Evolutionary conservation across 164 flowering plant species (phyloP), one percentile per base, ranked within the genome.

Genomic region (Saururus chinensis): DNA sequence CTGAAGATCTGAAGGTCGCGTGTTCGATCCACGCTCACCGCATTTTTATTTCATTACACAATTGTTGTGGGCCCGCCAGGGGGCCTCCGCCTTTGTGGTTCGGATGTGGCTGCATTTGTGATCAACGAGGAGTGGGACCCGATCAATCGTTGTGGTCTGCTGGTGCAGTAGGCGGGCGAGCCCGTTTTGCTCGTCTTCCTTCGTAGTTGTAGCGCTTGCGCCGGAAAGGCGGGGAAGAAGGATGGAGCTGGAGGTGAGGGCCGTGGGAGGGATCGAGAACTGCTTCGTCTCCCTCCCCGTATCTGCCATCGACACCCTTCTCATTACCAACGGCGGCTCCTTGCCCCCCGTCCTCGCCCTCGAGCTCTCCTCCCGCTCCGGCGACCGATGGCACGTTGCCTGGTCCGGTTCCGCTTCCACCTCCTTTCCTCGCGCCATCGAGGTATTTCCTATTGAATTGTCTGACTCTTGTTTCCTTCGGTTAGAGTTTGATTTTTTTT

Each of bases 1-100:
- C 88, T 84, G 88, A 84, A 87, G 89, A 87, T 84, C 83, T 84
- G 88, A 84, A 87, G 86, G 88, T 80, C 89, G 73, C 84, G 87
- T 86, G 87, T 84, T 84, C 89, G 87, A 86, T 86, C 92, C 89
- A 84, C 84, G 84, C 75, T 86, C 86, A 84, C 84, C 89, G 87
- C 89, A 84, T 41, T 41, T 2, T 41, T n/a, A n/a, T n/a, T n/a
- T n/a, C n/a, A n/a, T n/a, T n/a, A n/a, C n/a, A n/a, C n/a, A n/a
- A n/a, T n/a, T n/a, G n/a, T n/a, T n/a, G n/a, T n/a, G n/a, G n/a
- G n/a, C n/a, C n/a, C n/a, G n/a, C n/a, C n/a, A n/a, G n/a, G n/a
- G n/a, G n/a, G n/a, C n/a, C n/a, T n/a, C n/a, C n/a, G n/a, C n/a
- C n/a, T n/a, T n/a, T n/a, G n/a, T n/a, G n/a, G n/a, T n/a, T n/a